Base-by-base conservation (phyloP, 2,329 filamentous ascomycete species). In the Alternaria infectoria region DNA sequence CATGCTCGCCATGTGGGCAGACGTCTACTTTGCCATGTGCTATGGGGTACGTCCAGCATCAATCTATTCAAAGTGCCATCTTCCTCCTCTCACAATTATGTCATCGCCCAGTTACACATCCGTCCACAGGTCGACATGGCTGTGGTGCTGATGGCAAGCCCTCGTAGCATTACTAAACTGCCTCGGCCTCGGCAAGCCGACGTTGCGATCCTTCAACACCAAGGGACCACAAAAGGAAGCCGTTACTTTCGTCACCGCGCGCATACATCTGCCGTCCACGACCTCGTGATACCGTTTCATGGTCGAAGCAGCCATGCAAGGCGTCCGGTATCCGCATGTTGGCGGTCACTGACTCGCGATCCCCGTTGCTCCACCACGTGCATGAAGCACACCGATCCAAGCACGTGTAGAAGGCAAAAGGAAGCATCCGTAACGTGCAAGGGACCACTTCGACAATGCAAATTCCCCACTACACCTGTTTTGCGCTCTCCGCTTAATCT, bases 381-480 rank as follows among this genome's bases (percentile, higher is more conserved):
- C 60, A 57, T 63, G 40, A 65, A 51, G 55, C 63, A 65, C 63
- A 65, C 63, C 59, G 63, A 57, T 65, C 36, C 26, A 40, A 26
- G 51, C 59, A 59, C 60, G 43, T 45, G 55, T 54, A n/a, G 49
- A 59, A 59, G 60, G 30, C 54, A 62, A 54, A 62, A 59, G 59
- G 62, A 65, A 65, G 55, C 52, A 62, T 62, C 55, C 47, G 55
- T 62, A 43, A 54, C 50, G 43, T 44, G 15, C 21, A 43, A 50
- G 30, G 40, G 46, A 54, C 44, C 50, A 17, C 50, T 49, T 32
- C 12, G 56, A 50, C 32, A 30, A 36, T 54, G 44, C 49, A 40
- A 17, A 17, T 59, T 13, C 28, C 8, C 43, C 25, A 45, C 19
- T 62, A 54, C 43, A 23, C 55, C 30, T 52, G 28, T 62, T 59